These are phyloP conservation scores for Spergularia bocconei DNA, from an alignment of 148 eudicot genomes.

Conservation along the genomic window DNA sequence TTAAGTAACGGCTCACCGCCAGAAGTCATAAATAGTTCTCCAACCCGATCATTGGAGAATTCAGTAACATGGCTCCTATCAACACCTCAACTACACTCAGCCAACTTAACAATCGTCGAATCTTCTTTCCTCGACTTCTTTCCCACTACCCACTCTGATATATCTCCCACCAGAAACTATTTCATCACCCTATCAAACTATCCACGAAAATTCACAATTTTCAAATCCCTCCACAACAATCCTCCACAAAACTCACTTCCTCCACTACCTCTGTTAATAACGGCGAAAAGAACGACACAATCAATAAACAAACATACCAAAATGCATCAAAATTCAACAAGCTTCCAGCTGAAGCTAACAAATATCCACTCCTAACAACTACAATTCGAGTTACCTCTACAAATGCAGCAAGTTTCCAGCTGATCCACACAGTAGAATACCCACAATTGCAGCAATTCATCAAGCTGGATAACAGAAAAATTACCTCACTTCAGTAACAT, in stretches of 20 bases:
- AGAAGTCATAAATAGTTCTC: conserved; percentile 57
- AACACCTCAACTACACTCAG: background rate
- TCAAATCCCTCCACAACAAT: background rate
- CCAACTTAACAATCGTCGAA: background rate
- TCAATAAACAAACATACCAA: background rate
- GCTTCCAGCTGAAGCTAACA: background rate
- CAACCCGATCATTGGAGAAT: conserved; percentile 42
- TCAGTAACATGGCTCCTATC: conserved; percentile 9
- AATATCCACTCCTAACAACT: background rate
- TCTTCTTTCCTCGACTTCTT: conserved; percentile 11
- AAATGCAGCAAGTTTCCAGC: background rate
- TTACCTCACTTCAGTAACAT: background rate
- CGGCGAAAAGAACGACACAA: background rate
- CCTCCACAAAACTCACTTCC: background rate
- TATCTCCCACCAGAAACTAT: background rate
- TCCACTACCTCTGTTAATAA: conserved; percentile 13
- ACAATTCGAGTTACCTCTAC: background rate
- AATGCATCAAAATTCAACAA: background rate
- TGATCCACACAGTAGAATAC: background rate
- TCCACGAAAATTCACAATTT: background rate
- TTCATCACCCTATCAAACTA: background rate
- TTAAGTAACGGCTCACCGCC: conserved; percentile 43
- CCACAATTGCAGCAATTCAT: background rate
- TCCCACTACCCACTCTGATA: conserved; percentile 7
- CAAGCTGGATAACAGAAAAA: conserved; percentile 17